Evolutionary conservation across 1,284 basidiomycete genomes (phyloP), one percentile per base, ranked within the genome.

Genomic region (Hemileia vastatrix): DNA sequence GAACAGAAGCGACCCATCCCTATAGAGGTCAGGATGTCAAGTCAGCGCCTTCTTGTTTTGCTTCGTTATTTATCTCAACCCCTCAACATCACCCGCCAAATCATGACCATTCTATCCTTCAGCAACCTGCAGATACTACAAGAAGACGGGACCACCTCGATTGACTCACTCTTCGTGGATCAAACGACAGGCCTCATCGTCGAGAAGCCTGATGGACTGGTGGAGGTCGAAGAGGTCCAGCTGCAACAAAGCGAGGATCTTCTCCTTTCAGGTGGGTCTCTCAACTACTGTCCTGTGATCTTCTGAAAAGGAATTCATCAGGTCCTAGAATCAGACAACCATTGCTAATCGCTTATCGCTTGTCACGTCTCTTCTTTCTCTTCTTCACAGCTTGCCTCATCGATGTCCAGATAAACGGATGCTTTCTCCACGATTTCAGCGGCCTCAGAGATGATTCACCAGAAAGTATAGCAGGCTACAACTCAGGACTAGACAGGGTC

Each of bases 361-460:
- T n/a, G n/a, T n/a, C n/a, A n/a, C n/a, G n/a, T n/a, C n/a, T n/a
- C n/a, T n/a, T n/a, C n/a, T n/a, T n/a, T n/a, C n/a, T n/a, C n/a
- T n/a, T n/a, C n/a, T 62, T 24, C 67, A 86, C 86, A 69, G 86
- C 88, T 3, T 87, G 87, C 0, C 82, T 85, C 67, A 80, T 90
- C 57, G 87, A 89, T 72, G 83, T 86, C 27, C 88, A 90, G 70
- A 84, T 90, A 67, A 90, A 94, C 69, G 90, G 90, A 53, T 90
- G 85, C 5, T 94, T 89, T 74, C 86, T 87, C 15, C 86, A 92
- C 70, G 90, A 94, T 76, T 93, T 93, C 70, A 89, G 87, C 18
- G 82, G 89, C 13, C 85, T 83, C 67, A 83, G 86, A 19, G 82
- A 80, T 9, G 82, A 86, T n/a, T n/a, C 66, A 86, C 88, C 63